Evolutionary conservation across 768 basidiomycete species (phyloP), one percentile per base, ranked within the genome.

Genomic region (Hydnum rufescens): DNA sequence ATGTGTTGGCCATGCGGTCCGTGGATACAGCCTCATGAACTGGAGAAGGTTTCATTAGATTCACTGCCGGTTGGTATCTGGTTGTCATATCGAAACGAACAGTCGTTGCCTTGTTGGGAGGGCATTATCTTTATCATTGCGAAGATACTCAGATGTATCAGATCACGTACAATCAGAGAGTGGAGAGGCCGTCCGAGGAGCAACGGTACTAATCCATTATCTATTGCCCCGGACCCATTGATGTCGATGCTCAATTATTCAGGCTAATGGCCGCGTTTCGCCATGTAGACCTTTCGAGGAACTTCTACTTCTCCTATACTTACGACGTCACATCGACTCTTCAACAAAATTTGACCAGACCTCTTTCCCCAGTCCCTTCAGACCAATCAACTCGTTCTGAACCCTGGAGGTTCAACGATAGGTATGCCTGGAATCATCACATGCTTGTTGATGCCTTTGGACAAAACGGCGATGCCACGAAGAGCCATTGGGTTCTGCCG

Each of bases 271-370:
- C 78, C 55, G 76, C 85, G 5, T 99, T 97, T 70, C 90, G 89
- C 62, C 87, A 92, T 64, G 90, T 96, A 1, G 93, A 99, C 61
- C 77, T 97, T 74, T 81, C 83, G n/a, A 96, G 96, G 68, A 96
- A 97, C 68, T 97, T 97, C 64, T 99, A 96, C 67, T 96, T 96
- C 66, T 93, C 90, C 58, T 90, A 96, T 62, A 88, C 92, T 0
- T 99, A 99, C 66, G 93, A 97, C 62, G 69, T 97, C 23, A 95
- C 93, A 2, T 92, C 87, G n/a, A 88, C 89, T 0, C 71, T 99
- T 0, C 95, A 99, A 66, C 74, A 80, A 58, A 97, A 97, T 61
- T 74, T 96, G 3, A 81, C 84, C 0, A 73, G 74, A 13, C 70
- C 72, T 30, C 32, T 55, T 13, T 31, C 53, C 16, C 44, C 18